Evolutionary conservation across 108 stramenopile genomes (phyloP).

Genomic region (Skeletonema grethae): DNA sequence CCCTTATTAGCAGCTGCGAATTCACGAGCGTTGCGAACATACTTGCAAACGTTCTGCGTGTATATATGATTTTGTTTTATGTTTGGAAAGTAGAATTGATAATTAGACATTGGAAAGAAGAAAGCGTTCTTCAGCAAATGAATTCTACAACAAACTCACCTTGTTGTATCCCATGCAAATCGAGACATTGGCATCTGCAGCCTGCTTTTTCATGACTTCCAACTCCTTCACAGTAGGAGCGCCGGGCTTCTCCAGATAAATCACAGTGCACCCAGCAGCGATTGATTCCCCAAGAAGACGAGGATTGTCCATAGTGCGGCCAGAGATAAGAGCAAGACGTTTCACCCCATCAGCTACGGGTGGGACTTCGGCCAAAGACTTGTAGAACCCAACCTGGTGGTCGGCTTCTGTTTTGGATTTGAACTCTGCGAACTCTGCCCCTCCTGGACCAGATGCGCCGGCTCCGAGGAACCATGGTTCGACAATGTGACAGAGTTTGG

Average conservation of each 20-base stretch:
- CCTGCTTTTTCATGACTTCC: slow-evolving; percentile 77
- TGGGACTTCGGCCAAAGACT: slow-evolving; percentile 69
- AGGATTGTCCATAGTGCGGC: slow-evolving; percentile 91
- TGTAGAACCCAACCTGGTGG: slow-evolving; percentile 77
- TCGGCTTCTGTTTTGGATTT: slow-evolving; percentile 56
- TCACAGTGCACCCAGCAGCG: slow-evolving; percentile 60
- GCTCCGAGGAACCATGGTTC: slow-evolving; percentile 93
- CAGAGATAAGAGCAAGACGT: slow-evolving; percentile 85
- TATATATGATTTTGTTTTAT: not conserved
- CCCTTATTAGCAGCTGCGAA: slow-evolving; percentile 58
- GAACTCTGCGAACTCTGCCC: slow-evolving; percentile 82
- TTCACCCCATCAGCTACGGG: slow-evolving; percentile 68
- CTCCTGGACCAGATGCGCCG: slow-evolving; percentile 76
- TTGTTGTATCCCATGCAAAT: slow-evolving; percentile 97
- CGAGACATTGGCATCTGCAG: slow-evolving; percentile 66
- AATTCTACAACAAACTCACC: not conserved
- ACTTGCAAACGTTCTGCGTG: slow-evolving; percentile 88
- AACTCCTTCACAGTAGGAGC: slow-evolving; percentile 88
- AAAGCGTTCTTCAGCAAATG: not conserved
- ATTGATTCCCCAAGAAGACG: slow-evolving; percentile 75
- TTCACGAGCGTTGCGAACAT: slow-evolving; percentile 80
- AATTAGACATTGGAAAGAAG: not conserved
- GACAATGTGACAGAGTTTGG: slow-evolving; percentile 83
- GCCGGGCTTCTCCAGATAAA: slow-evolving; percentile 93
- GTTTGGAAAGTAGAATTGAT: not conserved